Evolutionary conservation across 148 eudicot species (phyloP), one percentile per base, ranked within the genome.

Genomic region (Cornus controversa): DNA sequence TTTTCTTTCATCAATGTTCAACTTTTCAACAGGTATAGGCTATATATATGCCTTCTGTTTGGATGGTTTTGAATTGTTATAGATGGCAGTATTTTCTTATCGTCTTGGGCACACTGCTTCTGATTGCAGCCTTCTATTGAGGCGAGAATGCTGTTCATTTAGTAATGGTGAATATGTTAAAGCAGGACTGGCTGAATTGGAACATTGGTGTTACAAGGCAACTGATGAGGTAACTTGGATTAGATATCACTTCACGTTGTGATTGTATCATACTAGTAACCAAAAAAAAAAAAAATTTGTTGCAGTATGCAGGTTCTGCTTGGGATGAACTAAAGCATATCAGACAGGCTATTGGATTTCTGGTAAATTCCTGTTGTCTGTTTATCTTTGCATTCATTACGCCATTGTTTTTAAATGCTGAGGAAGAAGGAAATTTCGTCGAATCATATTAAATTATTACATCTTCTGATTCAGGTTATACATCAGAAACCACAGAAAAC

Each of bases 101-200:
- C 29, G 13, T 34, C 62, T 64, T 29, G 16, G 9, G 40, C 9
- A 69, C 23, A 14, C 53, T 85, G 40, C 82, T 74, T 54, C 47
- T 73, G 74, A 25, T 25, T 85, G 81, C 91, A 96, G 99, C 76
- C 97, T 96, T 86, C 89, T 96, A 72, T 76, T 96, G 82, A 87
- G 99, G 84, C 90, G 99, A 79, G 99, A 96, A 85, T 96, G 99
- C 76, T 96, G 99, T 84, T 96, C 99, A 31, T 92, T 96, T 67
- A 93, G 99, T 77, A 96, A 96, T 72, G 99, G 99, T 66, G 99
- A 96, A 84, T 96, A 93, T 76, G 99, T 96, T n/a, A 96, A 96
- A 83, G 97, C 95, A 28, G 98, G 98, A 71, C 83, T 96, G 65
- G 90, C 97, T 78, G 99, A 96, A 85, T 85, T 96, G 77, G 97